Percentiles rank a stretch among this genome's conserved stretches.
Conservation (phyloP, 139 green algal species). For the Tetraselmis chui region DNA sequence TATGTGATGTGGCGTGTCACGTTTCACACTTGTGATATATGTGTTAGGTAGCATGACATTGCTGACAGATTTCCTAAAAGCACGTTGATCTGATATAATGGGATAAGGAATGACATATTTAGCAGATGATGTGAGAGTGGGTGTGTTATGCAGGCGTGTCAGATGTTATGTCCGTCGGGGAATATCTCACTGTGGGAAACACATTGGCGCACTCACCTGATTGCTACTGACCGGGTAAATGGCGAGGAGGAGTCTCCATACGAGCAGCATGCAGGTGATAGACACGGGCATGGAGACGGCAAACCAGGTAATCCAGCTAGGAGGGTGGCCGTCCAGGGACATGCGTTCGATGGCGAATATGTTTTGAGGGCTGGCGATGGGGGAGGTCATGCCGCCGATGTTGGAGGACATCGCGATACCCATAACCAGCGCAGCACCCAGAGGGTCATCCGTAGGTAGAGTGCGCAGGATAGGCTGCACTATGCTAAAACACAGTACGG, state of each 20-base stretch:
- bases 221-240: background rate
- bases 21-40: too few species aligned
- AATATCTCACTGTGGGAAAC: too few species aligned
- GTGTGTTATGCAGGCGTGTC: too few species aligned
- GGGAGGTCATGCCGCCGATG: background rate
- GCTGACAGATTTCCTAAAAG: too few species aligned
- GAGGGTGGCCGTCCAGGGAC: slow-evolving; percentile 37
- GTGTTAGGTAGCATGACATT: too few species aligned
- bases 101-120: too few species aligned
- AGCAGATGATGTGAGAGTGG: too few species aligned
- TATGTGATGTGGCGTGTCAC: too few species aligned
- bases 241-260: background rate
- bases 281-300: slow-evolving; percentile 55
- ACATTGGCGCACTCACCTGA: too few species aligned
- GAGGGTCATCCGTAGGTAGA: slow-evolving; percentile 29
- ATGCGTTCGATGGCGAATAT: slow-evolving; percentile 74
- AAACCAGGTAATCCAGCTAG: slow-evolving; percentile 68
- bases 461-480: slow-evolving; percentile 55
- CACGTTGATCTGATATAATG: too few species aligned
- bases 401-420: background rate
- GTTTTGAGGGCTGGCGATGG: slow-evolving; percentile 41
- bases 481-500: slow-evolving; percentile 62
- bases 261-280: slow-evolving; percentile 10
- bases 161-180: too few species aligned
- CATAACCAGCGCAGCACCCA: background rate